phyloP scores from a whole-genome alignment of 371 early-diverging fungal genomes.

The Zopfochytrium polystomum region DNA sequence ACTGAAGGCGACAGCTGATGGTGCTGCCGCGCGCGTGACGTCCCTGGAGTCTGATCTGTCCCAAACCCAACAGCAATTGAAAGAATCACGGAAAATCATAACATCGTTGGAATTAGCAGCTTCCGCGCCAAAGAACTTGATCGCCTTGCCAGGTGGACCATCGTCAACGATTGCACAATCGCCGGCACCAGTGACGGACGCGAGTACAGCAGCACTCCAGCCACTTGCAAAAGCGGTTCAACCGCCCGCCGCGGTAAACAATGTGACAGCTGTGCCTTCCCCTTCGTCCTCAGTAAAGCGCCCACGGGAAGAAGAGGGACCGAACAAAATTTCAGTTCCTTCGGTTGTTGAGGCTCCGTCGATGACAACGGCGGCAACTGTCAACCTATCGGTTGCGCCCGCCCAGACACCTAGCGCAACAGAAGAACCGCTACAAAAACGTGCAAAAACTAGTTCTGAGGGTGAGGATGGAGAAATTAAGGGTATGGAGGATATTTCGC shows the following conservation, averaged over 20 bases:
- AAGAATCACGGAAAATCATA: background rate
- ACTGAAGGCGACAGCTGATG: background rate
- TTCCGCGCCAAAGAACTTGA: background rate
- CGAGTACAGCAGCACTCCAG: background rate
- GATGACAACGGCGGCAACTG: background rate
- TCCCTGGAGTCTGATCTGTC: too few relatives aligned
- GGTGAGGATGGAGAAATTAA: too few relatives aligned
- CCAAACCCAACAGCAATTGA: background rate
- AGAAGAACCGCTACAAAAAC: background rate
- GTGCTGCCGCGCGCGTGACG: background rate
- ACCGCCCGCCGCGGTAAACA: background rate
- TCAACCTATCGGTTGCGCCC: background rate
- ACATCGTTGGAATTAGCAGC: background rate
- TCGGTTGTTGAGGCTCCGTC: background rate
- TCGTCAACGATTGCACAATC: background rate
- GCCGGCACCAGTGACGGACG: background rate
- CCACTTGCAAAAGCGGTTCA: background rate
- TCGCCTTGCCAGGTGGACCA: background rate
- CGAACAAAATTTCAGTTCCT: background rate
- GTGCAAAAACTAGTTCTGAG: background rate
- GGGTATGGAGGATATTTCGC: too few relatives aligned
- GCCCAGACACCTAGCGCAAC: background rate
- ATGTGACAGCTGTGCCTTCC: background rate
- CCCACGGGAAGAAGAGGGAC: constrained; percentile 18
- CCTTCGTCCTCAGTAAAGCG: constrained; percentile 23